A percentile compares a stretch with the other conserved stretches of the same genome.
Evolutionary conservation across 2,329 filamentous ascomycete species (phyloP).

Genomic region (Sarocladium strictum): DNA sequence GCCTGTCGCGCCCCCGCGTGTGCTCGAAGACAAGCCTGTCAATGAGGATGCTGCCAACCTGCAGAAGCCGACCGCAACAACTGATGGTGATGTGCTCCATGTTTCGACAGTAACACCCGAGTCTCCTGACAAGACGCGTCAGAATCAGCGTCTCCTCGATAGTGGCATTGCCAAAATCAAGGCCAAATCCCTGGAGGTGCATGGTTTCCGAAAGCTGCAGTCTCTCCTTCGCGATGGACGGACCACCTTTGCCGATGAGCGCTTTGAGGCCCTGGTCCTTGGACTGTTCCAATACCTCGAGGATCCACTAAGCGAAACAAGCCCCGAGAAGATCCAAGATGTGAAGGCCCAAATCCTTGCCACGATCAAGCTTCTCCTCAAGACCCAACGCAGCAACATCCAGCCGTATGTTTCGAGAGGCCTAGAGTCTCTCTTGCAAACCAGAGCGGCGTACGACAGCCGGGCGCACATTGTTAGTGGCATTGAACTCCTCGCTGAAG

Average conservation of each 20-base stretch:
- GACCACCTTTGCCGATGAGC: slow-evolving; percentile 58
- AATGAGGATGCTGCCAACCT: slow-evolving; percentile 46
- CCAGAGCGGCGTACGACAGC: slow-evolving; percentile 61
- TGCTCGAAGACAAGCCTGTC: slow-evolving; percentile 54
- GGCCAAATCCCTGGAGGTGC: slow-evolving; percentile 67
- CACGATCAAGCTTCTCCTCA: slow-evolving; percentile 67
- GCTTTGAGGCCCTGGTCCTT: slow-evolving; percentile 60
- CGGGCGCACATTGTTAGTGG: slow-evolving; percentile 68
- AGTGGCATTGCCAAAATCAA: slow-evolving; percentile 71
- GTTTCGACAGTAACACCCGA: slow-evolving; percentile 11
- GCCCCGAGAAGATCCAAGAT: slow-evolving; percentile 62
- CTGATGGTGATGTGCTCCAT: slow-evolving; percentile 20
- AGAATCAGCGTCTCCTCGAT: slow-evolving; percentile 58
- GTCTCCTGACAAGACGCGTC: slow-evolving; percentile 48
- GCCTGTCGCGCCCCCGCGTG: slow-evolving; percentile 39
- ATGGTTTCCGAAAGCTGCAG: slow-evolving; percentile 74
- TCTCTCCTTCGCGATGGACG: slow-evolving; percentile 64
- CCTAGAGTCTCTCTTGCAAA: slow-evolving; percentile 60
- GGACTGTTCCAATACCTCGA: slow-evolving; percentile 70
- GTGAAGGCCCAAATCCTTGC: slow-evolving; percentile 69
- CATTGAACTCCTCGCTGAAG: slow-evolving; percentile 66
- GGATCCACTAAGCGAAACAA: slow-evolving; percentile 46
- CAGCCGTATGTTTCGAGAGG: slow-evolving; percentile 61
- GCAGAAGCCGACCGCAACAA: slow-evolving; percentile 13
- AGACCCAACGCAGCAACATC: slow-evolving; percentile 60